Evolutionary conservation across 2,329 filamentous ascomycete genomes (phyloP), one percentile per base, ranked within the genome.

Genomic region (Fusarium torreyae): DNA sequence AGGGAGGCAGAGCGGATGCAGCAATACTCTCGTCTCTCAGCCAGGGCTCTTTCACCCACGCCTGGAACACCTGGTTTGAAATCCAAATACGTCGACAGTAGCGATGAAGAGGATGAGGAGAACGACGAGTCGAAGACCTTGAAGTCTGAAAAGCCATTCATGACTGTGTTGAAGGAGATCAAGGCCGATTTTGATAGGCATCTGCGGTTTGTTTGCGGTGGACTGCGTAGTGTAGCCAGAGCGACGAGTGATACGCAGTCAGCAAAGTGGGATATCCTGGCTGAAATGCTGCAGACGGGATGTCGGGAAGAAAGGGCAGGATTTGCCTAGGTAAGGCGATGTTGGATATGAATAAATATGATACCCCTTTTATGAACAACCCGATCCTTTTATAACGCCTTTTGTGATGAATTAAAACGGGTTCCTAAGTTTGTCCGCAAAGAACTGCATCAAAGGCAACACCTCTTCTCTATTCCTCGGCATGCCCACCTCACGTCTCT

Each of bases 391-490:
- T 38, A 17, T 11, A 26, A 8, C n/a, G 14, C 11, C 26, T n/a
- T 7, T 15, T 31, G 20, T 36, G 31, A 43, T 20, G 11, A 11
- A 50, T 43, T 66, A 68, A 57, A 70, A 75, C 18, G 70, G 76
- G 52, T 60, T 71, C 31, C 57, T 74, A 18, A 96, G 78, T 74
- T 91, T 86, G 51, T 91, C 86, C 0, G 91, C 90, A 73, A 94
- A 87, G 73, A 91, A 98, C 75, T 91, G 88, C 94, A 98, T 98
- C 63, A 98, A 87, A 1, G 94, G 94, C 74, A 94, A 76, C 86
- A 97, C 94, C 84, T 98, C 94, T 13, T 97, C 94, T 54, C 91
- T 85, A 76, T 86, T 91, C 45, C 85, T 83, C n/a, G 94, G 94
- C 94, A 98, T 97, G 2, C 86, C 87, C 78, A 97, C 93, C 7